Evolutionary conservation across 176 grass and related monocot species (phyloP).

Genomic region (Dactylis glomerata): DNA sequence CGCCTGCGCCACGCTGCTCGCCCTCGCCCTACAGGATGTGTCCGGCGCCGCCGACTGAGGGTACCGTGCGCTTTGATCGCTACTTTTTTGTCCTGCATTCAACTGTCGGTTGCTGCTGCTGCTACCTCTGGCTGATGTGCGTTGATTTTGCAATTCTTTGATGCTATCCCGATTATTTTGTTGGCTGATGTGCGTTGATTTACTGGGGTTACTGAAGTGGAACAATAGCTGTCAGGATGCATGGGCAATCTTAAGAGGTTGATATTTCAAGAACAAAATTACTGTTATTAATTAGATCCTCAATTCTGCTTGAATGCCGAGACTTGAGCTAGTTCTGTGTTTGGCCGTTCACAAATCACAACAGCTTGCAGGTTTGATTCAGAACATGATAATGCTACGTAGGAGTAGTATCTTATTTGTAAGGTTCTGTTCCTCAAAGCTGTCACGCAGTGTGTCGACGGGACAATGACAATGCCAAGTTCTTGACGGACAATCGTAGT

Average conservation of each 20-base stretch:
- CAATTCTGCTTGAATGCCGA: neutral
- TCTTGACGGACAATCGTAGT: neutral
- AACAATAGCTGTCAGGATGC: neutral
- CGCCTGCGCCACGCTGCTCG: neutral
- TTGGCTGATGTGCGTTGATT: neutral
- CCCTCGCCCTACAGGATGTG: neutral
- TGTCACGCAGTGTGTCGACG: neutral
- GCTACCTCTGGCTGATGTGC: neutral
- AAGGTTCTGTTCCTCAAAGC: neutral
- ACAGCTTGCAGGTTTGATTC: neutral
- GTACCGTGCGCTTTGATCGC: neutral
- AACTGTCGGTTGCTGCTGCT: neutral
- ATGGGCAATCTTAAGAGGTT: neutral
- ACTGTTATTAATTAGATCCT: neutral
- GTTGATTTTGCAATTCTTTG: neutral
- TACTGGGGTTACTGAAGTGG: neutral
- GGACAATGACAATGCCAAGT: neutral
- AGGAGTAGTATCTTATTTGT: neutral
- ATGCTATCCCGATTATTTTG: neutral
- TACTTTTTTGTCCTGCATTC: neutral
- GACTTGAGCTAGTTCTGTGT: neutral
- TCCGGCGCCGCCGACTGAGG: neutral
- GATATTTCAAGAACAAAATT: neutral
- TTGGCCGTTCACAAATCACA: neutral
- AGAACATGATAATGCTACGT: neutral